Evolutionary conservation across 1,139 yeast species (phyloP), one percentile per base, ranked within the genome.

Genomic region (Diutina siamensis): DNA sequence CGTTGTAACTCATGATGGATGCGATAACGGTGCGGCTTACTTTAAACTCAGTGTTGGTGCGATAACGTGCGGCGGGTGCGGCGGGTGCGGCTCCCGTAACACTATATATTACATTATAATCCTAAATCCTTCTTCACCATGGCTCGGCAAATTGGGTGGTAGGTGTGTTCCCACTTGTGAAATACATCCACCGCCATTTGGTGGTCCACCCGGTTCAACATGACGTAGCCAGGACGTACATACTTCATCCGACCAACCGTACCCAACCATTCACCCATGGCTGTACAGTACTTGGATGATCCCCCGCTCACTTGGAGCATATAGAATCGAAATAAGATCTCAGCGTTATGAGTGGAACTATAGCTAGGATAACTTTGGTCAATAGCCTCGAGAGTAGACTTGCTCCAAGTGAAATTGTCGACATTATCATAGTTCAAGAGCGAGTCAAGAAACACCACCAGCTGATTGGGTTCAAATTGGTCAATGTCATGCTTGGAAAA

Each of bases 241-340:
- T 80, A 88, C 68, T 88, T 88, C 96, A 88, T 88, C 68, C 97
- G 76, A 20, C 97, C 97, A 25, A 87, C 94, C 2, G 92, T 80
- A 8, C 94, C 94, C 48, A 88, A 69, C 95, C 95, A 88, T 47
- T 77, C 75, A 7, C 94, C 88, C 44, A 85, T 63, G 40, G 64
- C 64, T 47, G 62, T 64, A 57, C 80, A 78, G 47, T 68, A 66
- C 34, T 67, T 60, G 17, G 63, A 52, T 48, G 75, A 64, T 15
- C 65, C 62, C 15, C 78, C 80, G 0, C 71, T 63, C 15, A 81
- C 67, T 55, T 78, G 75, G 47, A 88, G 69, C 49, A 78, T 68
- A 61, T 72, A 85, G 81, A 87, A 83, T 60, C 95, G 74, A 62
- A 82, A 83, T 45, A 82, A 68, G 44, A 88, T 84, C 61, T 88